Percentiles rank a stretch among this genome's conserved stretches.
Conservation (phyloP, 768 basidiomycete species). For the Sutorius australiensis region DNA sequence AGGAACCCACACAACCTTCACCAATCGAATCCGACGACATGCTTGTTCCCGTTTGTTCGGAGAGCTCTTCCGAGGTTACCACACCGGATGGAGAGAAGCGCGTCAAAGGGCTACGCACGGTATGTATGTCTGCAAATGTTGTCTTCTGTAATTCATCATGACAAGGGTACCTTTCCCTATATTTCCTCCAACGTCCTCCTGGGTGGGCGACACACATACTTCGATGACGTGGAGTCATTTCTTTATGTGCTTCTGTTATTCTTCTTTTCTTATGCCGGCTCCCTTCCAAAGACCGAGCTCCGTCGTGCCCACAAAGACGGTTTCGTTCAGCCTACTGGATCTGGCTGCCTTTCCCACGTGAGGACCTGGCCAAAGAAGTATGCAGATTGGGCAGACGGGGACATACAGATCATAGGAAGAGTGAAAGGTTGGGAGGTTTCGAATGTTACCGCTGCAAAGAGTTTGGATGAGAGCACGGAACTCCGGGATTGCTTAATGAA, state of each 20-base stretch:
- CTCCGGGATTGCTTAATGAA: neutral
- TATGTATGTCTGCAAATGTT: no score
- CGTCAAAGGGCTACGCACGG: neutral
- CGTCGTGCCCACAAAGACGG: neutral
- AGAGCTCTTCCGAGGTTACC: no score
- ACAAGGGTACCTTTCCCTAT: conserved; percentile 1
- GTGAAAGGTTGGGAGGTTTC: neutral
- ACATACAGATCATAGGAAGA: neutral
- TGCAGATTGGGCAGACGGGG: neutral
- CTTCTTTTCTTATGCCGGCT: conserved; percentile 8
- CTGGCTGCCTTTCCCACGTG: neutral
- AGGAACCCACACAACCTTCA: neutral
- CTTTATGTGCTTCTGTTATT: conserved; percentile 17
- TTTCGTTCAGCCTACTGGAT: neutral
- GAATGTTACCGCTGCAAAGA: no score
- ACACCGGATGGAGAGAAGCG: neutral
- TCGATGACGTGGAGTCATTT: conserved; percentile 16
- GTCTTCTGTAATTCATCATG: neutral
- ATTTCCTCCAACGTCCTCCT: conserved; percentile 10
- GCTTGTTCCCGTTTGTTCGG: neutral
- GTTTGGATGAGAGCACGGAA: no score
- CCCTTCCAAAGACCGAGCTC: neutral
- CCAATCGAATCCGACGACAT: neutral
- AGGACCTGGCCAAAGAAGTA: conserved; percentile 5
- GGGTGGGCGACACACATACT: conserved; percentile 1